Base-by-base conservation (phyloP, 2,329 filamentous ascomycete species). In the Pseudogymnoascus sp. region DNA sequence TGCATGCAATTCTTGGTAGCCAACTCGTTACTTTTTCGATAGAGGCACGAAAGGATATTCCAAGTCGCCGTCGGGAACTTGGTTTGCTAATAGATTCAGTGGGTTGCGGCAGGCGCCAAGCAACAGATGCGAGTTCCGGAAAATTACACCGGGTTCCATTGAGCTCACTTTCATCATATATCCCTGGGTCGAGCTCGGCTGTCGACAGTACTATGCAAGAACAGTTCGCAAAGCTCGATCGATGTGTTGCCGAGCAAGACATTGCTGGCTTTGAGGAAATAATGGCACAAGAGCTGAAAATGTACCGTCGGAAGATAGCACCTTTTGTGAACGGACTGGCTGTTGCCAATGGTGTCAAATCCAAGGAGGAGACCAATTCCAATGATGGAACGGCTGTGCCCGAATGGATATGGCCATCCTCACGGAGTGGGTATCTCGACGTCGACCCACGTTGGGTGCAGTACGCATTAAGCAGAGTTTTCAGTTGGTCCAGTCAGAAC, bases 41-140 rank as follows among this genome's bases (percentile, higher is more conserved):
- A n/a, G 84, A 88, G 69, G 81, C 82, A 1, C 84, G 84, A 1
- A 80, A 80, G 68, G 76, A 75, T 52, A 78, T 82, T n/a, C 78
- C 78, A 63, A 81, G 78, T 65, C 81, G 83, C 73, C 78, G 81
- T 38, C 81, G 81, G 39, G 76, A 78, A 0, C 81, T 84, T 60
- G 86, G 87, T 7, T 77, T 90, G 6, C 76, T 92, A 26, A 87
- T 90, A 35, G 88, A 92, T 70, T 88, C 89, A 0, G 83, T 92
- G 61, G 87, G 88, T 1, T 86, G 86, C 64, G 88, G 87, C 2
- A 55, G 49, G 14, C 49, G 26, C 49, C 49, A 55, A 19, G 76
- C 83, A 78, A 1, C 73, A 74, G 10, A 69, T 39, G n/a, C 4
- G 12, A 75, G 3, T 76, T 72, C 16, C 61, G 70, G 5, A 76